phyloP scores from a whole-genome alignment of 805 yeast species.

The Yarrowia keelungensis region DNA sequence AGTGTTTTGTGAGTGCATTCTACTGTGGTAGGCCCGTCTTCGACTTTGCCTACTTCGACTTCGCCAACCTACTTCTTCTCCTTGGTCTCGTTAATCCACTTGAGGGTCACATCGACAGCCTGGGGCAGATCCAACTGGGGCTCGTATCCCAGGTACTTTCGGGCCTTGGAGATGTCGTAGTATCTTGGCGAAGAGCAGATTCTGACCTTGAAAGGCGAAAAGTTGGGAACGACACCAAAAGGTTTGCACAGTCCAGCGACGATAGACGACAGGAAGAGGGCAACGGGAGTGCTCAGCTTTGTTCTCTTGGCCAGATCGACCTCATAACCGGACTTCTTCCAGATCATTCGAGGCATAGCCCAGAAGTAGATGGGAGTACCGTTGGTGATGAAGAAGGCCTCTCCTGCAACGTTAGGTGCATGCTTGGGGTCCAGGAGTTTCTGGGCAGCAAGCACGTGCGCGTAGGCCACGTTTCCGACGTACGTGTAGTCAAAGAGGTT shows the following conservation, averaged over 20 bases:
- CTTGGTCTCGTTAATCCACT: constrained; percentile 39
- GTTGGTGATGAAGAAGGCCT: constrained; percentile 88
- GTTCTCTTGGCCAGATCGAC: constrained; percentile 65
- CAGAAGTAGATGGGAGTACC: constrained; percentile 96
- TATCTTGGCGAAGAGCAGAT: constrained; percentile 93
- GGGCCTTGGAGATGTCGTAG: constrained; percentile 90
- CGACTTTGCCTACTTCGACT: too few species aligned
- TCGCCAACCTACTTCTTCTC: constrained; percentile 5
- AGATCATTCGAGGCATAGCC: constrained; percentile 94
- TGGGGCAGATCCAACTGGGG: constrained; percentile 55
- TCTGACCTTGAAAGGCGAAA: constrained; percentile 93
- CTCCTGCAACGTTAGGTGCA: constrained; percentile 69
- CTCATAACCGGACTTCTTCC: constrained; percentile 92
- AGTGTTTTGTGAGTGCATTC: neutral
- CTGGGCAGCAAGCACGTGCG: constrained; percentile 92
- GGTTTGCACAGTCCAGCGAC: constrained; percentile 76
- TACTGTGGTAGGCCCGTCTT: too few species aligned
- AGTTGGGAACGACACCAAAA: constrained; percentile 84
- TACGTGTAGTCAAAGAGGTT: constrained; percentile 96
- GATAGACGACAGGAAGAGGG: constrained; percentile 78
- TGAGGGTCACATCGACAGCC: constrained; percentile 30
- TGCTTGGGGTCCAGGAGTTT: constrained; percentile 60
- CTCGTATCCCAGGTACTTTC: constrained; percentile 71
- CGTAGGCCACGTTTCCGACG: constrained; percentile 97
- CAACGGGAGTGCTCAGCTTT: constrained; percentile 57